A percentile compares a stretch with the other conserved stretches of the same genome.
phyloP scores from a whole-genome alignment of 148 eudicot species.

The Suaeda aralocaspica region DNA sequence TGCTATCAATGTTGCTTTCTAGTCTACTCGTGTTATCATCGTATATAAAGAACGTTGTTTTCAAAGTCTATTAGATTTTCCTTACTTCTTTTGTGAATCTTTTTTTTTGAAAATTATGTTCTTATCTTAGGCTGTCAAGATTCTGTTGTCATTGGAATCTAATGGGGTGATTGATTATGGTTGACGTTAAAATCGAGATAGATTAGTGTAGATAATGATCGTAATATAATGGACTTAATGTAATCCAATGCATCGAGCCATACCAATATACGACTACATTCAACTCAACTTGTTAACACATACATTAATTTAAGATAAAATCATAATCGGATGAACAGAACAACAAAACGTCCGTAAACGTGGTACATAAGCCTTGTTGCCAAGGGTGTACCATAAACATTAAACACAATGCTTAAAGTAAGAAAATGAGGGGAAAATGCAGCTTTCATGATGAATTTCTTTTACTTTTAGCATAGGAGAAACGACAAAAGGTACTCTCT shows the following conservation, averaged over 20 bases:
- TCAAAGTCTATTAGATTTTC: background rate
- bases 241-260: too few relatives aligned
- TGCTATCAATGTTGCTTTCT: background rate
- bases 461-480: constrained; percentile 7
- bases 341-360: too few relatives aligned
- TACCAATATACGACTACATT: too few relatives aligned
- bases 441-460: constrained; percentile 9
- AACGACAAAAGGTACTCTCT: constrained; percentile 29
- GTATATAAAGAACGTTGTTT: background rate
- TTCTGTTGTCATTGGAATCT: background rate
- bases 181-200: background rate
- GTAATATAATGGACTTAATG: too few relatives aligned
- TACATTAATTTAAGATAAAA: too few relatives aligned
- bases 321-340: too few relatives aligned
- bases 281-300: too few relatives aligned
- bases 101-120: background rate
- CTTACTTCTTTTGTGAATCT: background rate
- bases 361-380: too few relatives aligned
- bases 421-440: background rate
- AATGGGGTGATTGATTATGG: constrained; percentile 1
- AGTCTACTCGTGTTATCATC: background rate
- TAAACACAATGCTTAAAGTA: too few relatives aligned
- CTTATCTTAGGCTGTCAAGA: background rate
- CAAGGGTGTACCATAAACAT: too few relatives aligned
- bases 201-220: too few relatives aligned